Conservation (phyloP, 352 stramenopile genomes). For the Globisporangium uncinulatum region DNA sequence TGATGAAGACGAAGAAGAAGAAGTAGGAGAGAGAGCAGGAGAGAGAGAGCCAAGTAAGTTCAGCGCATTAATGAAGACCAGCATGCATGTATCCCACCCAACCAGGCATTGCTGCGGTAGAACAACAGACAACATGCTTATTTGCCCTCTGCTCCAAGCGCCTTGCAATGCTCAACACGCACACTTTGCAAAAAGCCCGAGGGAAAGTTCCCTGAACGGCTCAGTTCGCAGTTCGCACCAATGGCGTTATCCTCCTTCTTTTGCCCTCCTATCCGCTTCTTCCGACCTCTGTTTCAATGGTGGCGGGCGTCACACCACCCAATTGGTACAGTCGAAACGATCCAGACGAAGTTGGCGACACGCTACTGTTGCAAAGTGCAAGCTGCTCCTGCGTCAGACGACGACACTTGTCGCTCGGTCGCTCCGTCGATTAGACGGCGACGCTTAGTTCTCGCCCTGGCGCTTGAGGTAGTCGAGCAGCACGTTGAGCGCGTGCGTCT, state of each 20-base stretch:
- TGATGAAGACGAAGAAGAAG: background rate
- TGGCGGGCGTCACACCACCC: too few species aligned
- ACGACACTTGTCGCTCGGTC: too few species aligned
- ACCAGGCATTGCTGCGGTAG: background rate
- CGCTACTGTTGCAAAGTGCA: background rate
- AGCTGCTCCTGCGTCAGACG: slow-evolving; percentile 8
- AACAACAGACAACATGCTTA: slow-evolving; percentile 4
- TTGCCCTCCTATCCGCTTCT: slow-evolving; percentile 1
- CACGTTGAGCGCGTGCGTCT: slow-evolving; percentile 96
- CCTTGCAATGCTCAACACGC: slow-evolving; percentile 2
- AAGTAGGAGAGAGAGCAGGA: too few species aligned
- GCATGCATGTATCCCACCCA: background rate
- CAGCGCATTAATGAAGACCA: slow-evolving; percentile 1
- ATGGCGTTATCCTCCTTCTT: background rate
- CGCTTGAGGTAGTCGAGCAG: slow-evolving; percentile 99
- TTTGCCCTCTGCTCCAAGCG: too few species aligned
- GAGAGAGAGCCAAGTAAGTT: slow-evolving; percentile 8
- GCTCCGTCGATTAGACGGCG: too few species aligned
- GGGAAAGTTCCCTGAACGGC: slow-evolving; percentile 21
- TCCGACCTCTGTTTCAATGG: too few species aligned
- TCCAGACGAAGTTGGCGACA: background rate
- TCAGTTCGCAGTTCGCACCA: slow-evolving; percentile 4
- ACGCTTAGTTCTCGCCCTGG: slow-evolving; percentile 83
- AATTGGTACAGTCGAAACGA: background rate
- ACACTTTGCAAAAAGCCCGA: slow-evolving; percentile 35